Evolutionary conservation across 495 filamentous ascomycete species (phyloP), one percentile per base, ranked within the genome.

Genomic region (Pseudomonodictys pantanalensis): DNA sequence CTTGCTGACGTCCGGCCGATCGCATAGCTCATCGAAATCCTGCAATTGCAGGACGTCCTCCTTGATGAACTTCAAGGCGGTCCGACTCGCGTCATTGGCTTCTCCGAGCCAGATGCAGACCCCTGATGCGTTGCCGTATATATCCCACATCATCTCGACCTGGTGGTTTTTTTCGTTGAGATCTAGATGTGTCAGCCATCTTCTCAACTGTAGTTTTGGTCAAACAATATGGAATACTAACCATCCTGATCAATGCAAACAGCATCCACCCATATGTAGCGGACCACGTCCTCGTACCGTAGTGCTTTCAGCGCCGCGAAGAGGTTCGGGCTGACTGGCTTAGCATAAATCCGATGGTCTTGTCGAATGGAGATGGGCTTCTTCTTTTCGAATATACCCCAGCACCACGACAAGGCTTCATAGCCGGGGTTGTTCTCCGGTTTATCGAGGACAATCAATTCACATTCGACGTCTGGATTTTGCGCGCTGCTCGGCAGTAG

Each of bases 1-100:
- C 10, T 50, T 25, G 5, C 29, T 49, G 1, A 0, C 22, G 9
- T 48, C 15, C 47, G 49, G 28, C 25, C 32, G 26, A 2, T 54
- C 29, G 51, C 59, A 68, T 22, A 73, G 29, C 11, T 49, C 33
- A 43, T 74, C 73, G 51, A 76, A 71, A 41, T 69, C 57, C 48
- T 68, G 39, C 2, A 74, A 55, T 38, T 67, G 38, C 24, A 68
- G 60, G 17, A 69, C 52, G 26, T 73, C 68, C n/a, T 69, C 32
- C 44, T 58, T 51, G 49, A 74, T 71, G 58, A 73, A 74, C 0
- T 30, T 2, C 8, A 50, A 18, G 25, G 47, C 47, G 11, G 32
- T 50, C 10, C 22, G 29, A 44, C 20, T 26, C 9, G 52, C 18
- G 17, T 60, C 23, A 15, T 44, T 53, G 8, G 10, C n/a, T 24